Conservation (phyloP, 2,329 filamentous ascomycete species). For the Arthrobotrys musiformis region DNA sequence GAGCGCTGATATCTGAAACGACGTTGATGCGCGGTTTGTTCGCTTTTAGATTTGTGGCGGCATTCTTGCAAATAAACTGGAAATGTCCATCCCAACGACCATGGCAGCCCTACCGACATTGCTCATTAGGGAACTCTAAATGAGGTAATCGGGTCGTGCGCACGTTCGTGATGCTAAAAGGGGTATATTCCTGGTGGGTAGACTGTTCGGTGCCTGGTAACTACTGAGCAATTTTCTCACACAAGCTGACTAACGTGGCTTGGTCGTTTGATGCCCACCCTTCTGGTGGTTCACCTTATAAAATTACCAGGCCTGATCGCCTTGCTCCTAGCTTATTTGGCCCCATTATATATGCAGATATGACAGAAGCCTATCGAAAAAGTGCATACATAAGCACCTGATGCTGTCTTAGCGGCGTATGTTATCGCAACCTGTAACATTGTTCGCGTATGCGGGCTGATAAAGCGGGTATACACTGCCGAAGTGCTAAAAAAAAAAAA, state of each 20-base stretch:
- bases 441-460: background rate
- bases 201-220: slow-evolving; percentile 29
- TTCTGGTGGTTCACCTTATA: background rate
- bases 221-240: slow-evolving; percentile 29
- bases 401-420: background rate
- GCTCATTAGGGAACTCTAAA: slow-evolving; percentile 6
- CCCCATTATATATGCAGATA: background rate
- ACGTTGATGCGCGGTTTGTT: slow-evolving; percentile 37
- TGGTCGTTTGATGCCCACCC: background rate
- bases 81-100: background rate
- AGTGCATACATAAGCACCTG: background rate
- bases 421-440: background rate
- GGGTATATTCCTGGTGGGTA: slow-evolving; percentile 3
- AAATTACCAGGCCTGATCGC: slow-evolving; percentile 9
- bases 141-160: slow-evolving; percentile 18
- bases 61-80: background rate
- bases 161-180: slow-evolving; percentile 10
- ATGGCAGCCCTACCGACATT: slow-evolving; percentile 18
- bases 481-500: background rate
- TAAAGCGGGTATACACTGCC: background rate
- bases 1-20: slow-evolving; percentile 31
- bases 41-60: slow-evolving; percentile 2
- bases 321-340: background rate
- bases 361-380: slow-evolving; percentile 2
- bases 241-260: slow-evolving; percentile 24